Evolutionary conservation across 257 asterid genomes (phyloP).

Genomic region (Jaltomata sinuosa): DNA sequence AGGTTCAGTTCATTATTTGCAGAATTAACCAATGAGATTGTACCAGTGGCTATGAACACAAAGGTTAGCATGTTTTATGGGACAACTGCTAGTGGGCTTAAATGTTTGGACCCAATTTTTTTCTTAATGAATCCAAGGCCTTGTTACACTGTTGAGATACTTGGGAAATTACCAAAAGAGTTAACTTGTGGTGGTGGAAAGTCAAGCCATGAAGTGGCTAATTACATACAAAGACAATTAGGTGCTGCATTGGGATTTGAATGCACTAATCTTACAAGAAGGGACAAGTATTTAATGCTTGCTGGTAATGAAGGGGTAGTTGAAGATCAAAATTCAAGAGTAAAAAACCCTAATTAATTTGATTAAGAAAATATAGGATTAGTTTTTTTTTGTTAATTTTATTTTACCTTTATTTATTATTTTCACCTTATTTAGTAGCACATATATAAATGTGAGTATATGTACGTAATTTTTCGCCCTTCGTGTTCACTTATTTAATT

Average conservation of each 20-base stretch:
- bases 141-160: conserved; percentile 29
- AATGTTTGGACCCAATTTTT: conserved; percentile 83
- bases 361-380: background rate
- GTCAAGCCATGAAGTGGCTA: conserved; percentile 74
- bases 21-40: conserved; percentile 65
- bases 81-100: conserved; percentile 85
- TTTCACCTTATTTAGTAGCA: background rate
- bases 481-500: background rate
- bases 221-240: conserved; percentile 56
- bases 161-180: conserved; percentile 51
- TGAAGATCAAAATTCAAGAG: conserved; percentile 2
- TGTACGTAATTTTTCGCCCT: background rate
- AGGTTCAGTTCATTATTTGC: conserved; percentile 88
- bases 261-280: conserved; percentile 69
- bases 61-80: conserved; percentile 78
- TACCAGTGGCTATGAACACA: conserved; percentile 82
- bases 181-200: conserved; percentile 70
- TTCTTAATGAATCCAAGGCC: conserved; percentile 84
- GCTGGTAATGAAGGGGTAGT: conserved; percentile 93
- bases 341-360: background rate
- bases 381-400: background rate
- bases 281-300: conserved; percentile 87
- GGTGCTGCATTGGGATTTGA: conserved; percentile 77
- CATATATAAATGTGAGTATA: background rate
- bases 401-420: background rate